A percentile compares a stretch with the other conserved stretches of the same genome.
Conservation (phyloP, 352 stramenopile genomes). For the Poterioochromonas sp. region DNA sequence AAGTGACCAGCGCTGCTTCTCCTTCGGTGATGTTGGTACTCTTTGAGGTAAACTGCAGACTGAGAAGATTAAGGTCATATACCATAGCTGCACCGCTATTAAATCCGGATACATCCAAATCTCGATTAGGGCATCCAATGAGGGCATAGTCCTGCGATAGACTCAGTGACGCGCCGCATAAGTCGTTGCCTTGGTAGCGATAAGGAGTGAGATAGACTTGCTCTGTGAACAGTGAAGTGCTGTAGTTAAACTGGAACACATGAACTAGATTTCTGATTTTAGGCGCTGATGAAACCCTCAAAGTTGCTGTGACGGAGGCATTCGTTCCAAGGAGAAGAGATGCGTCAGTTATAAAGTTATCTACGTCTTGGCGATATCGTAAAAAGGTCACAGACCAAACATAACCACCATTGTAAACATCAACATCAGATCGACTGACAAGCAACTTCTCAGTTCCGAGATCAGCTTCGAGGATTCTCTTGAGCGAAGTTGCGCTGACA, state of each 20-base stretch:
- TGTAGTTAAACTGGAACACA: constrained; percentile 50
- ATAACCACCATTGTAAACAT: constrained; percentile 16
- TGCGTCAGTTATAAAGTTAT: background rate
- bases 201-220: constrained; percentile 75
- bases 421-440: background rate
- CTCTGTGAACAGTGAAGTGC: constrained; percentile 61
- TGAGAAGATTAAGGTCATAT: constrained; percentile 72
- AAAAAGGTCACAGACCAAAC: constrained; percentile 6
- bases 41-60: constrained; percentile 55
- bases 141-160: constrained; percentile 61
- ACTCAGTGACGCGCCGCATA: constrained; percentile 65
- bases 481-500: background rate
- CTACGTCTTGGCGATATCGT: background rate
- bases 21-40: constrained; percentile 70
- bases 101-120: constrained; percentile 63
- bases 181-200: constrained; percentile 66
- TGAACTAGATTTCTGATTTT: constrained; percentile 48
- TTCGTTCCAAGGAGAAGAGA: background rate
- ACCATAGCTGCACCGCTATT: constrained; percentile 80
- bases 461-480: background rate
- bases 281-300: constrained; percentile 15
- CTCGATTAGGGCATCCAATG: constrained; percentile 74
- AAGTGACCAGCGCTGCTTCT: constrained; percentile 54
- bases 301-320: background rate
- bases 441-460: background rate